phyloP scores from a whole-genome alignment of 2,329 filamentous ascomycete species.

The Aspergillus aculeatus region DNA sequence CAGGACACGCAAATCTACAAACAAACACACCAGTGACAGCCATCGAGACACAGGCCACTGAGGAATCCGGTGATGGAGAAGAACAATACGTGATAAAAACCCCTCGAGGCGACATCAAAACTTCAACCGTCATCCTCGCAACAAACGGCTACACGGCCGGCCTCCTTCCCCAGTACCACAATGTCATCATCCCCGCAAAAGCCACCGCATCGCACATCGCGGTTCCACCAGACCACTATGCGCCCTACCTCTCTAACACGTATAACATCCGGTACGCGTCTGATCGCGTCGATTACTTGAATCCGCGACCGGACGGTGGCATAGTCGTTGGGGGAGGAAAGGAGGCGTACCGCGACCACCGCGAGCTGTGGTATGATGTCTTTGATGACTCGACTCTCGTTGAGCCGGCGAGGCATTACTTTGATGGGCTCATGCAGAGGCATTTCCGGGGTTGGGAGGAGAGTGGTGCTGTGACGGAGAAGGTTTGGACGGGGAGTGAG shows the following conservation, averaged over 20 bases:
- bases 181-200: conserved; percentile 72
- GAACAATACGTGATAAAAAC: conserved; percentile 57
- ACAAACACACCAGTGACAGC: conserved; percentile 50
- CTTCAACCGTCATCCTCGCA: conserved; percentile 71
- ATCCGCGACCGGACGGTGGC: conserved; percentile 53
- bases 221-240: conserved; percentile 16
- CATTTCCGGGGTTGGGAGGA: conserved; percentile 38
- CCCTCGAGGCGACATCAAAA: conserved; percentile 61
- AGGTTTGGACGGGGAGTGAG: conserved; percentile 35
- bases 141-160: conserved; percentile 82
- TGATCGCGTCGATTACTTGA: conserved; percentile 52
- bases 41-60: conserved; percentile 9
- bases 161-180: conserved; percentile 66
- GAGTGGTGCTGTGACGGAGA: conserved; percentile 28
- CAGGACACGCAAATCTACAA: conserved; percentile 51
- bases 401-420: conserved; percentile 41
- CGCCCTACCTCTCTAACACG: conserved; percentile 43
- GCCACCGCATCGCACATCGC: conserved; percentile 49
- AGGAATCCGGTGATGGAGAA: conserved; percentile 12
- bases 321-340: conserved; percentile 62
- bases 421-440: conserved; percentile 38
- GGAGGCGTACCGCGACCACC: conserved; percentile 42
- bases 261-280: conserved; percentile 60
- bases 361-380: conserved; percentile 47
- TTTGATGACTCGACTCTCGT: conserved; percentile 51